phyloP scores from a whole-genome alignment of 306 rosid species.

The Cucurbita pepo region DNA sequence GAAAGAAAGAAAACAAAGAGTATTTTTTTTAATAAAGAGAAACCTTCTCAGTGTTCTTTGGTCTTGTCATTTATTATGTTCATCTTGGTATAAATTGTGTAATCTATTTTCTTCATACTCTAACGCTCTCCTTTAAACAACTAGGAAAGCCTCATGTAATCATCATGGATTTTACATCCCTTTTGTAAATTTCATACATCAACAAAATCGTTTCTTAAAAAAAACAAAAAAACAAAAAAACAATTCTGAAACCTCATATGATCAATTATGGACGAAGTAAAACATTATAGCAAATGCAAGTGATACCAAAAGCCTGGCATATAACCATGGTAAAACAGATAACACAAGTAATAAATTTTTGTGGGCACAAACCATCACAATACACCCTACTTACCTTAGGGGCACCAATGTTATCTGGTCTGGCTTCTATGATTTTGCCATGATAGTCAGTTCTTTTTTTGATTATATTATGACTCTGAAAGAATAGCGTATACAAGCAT shows the following conservation, averaged over 20 bases:
- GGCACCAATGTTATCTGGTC: conserved; percentile 74
- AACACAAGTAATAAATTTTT: not conserved
- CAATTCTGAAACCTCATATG: not conserved
- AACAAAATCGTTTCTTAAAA: too few species aligned
- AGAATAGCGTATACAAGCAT: conserved; percentile 5
- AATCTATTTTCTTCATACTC: too few species aligned
- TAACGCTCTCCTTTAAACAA: too few species aligned
- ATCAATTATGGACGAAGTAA: not conserved
- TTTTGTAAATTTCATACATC: too few species aligned
- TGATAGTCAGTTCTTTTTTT: conserved; percentile 65
- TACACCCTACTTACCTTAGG: conserved; percentile 54
- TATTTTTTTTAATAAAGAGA: too few species aligned
- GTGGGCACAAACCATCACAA: not conserved
- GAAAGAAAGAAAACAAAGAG: too few species aligned
- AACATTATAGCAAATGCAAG: not conserved
- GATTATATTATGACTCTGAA: conserved; percentile 68
- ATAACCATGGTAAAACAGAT: not conserved
- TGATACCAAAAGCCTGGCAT: not conserved
- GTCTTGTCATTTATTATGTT: too few species aligned
- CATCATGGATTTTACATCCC: too few species aligned
- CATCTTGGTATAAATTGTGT: too few species aligned
- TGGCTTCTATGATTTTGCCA: conserved; percentile 57
- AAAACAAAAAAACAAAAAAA: not conserved
- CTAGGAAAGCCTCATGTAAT: too few species aligned
- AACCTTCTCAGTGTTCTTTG: too few species aligned